These are phyloP conservation scores for Leucaena leucocephala DNA, from an alignment of 306 rosid genomes.

Conservation along the genomic window DNA sequence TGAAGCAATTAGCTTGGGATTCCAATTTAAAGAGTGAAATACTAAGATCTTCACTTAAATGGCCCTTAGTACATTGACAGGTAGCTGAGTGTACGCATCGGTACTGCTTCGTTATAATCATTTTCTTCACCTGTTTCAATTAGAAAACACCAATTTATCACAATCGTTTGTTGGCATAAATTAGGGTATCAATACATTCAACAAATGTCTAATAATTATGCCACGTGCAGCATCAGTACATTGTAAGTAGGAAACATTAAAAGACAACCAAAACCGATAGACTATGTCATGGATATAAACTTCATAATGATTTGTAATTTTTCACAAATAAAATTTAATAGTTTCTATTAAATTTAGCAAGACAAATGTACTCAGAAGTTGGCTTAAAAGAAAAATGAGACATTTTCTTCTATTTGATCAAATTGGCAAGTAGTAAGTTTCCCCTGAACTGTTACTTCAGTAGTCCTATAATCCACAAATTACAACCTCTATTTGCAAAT, in stretches of 20 bases:
- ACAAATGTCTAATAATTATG: conserved; percentile 19
- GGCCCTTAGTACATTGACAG: conserved; percentile 91
- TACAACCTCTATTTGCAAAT: neutral
- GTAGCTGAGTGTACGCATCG: conserved; percentile 90
- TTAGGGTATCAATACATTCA: neutral
- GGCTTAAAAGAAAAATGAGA: neutral
- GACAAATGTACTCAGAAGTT: conserved; percentile 12
- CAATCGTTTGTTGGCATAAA: conserved; percentile 8
- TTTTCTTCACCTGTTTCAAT: conserved; percentile 47
- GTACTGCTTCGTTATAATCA: conserved; percentile 85
- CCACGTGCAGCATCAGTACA: neutral
- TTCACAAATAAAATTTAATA: neutral
- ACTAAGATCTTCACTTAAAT: conserved; percentile 90
- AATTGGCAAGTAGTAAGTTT: conserved; percentile 6
- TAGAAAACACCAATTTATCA: conserved; percentile 10
- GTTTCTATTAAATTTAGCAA: neutral
- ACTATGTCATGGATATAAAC: neutral
- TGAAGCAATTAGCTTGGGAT: conserved; percentile 82
- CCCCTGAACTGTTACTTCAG: conserved; percentile 3
- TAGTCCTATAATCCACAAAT: conserved; percentile 15
- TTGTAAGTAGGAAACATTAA: conserved; percentile 1
- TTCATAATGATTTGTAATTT: neutral
- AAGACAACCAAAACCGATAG: conserved; percentile 13
- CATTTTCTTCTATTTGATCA: neutral
- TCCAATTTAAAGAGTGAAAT: conserved; percentile 81